Evolutionary conservation across 2,329 filamentous ascomycete genomes (phyloP).

Genomic region (Hypoxylon rubiginosum): DNA sequence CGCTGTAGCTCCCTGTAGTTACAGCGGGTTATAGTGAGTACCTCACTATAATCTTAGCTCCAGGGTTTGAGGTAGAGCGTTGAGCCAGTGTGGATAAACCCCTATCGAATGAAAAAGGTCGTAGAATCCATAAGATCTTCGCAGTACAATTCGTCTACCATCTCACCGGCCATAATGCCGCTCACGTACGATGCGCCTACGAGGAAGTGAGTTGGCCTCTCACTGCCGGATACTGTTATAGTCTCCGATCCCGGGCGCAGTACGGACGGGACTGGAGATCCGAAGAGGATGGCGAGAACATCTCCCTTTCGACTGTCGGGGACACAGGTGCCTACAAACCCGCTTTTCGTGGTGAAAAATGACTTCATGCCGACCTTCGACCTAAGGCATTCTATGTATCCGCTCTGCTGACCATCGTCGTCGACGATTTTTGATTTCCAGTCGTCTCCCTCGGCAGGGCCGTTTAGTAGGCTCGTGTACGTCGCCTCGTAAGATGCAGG

Average conservation of each 20-base stretch:
- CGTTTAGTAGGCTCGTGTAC: slow-evolving; percentile 2
- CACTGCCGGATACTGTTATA: neutral
- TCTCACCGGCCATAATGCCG: slow-evolving; percentile 27
- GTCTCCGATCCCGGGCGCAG: slow-evolving; percentile 13
- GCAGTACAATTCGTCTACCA: slow-evolving; percentile 29
- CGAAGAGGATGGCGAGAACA: slow-evolving; percentile 23
- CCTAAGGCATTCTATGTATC: slow-evolving; percentile 4
- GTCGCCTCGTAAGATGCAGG: slow-evolving; percentile 20
- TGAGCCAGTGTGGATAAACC: neutral
- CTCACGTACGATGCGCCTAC: slow-evolving; percentile 22
- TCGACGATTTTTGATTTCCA: neutral
- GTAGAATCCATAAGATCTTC: slow-evolving; percentile 30
- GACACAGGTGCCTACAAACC: slow-evolving; percentile 23
- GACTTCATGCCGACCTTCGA: slow-evolving; percentile 1
- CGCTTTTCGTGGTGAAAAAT: slow-evolving; percentile 23
- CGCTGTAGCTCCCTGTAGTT: too few relatives aligned
- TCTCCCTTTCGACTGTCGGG: slow-evolving; percentile 24
- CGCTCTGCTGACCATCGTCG: neutral
- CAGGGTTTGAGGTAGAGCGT: too few relatives aligned
- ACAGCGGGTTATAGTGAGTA: too few relatives aligned
- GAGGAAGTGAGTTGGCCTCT: slow-evolving; percentile 9
- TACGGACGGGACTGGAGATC: slow-evolving; percentile 23
- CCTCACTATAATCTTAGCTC: too few relatives aligned
- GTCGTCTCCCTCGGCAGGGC: neutral
- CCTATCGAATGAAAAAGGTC: slow-evolving; percentile 12